A percentile compares a stretch with the other conserved stretches of the same genome.
These are phyloP conservation scores for Neurospora intermedia DNA, from an alignment of 495 filamentous ascomycete genomes.

Conservation along the genomic window DNA sequence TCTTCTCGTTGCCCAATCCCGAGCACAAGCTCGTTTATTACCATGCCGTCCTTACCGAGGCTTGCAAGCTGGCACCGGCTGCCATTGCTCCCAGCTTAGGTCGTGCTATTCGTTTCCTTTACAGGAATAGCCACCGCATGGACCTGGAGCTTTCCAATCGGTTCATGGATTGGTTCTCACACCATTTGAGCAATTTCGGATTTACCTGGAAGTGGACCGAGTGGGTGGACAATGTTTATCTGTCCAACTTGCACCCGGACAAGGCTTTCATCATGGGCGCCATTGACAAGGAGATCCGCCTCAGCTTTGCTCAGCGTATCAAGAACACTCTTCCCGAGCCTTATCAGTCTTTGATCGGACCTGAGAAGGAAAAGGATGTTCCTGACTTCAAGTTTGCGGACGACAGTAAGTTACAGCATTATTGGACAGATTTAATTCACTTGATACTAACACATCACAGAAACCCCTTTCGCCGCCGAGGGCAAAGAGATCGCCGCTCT, in stretches of 20 bases:
- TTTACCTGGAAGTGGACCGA: constrained; percentile 99
- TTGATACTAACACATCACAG: constrained; percentile 30
- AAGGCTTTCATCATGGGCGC: constrained; percentile 87
- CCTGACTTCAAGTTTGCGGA: constrained; percentile 87
- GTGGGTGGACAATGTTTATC: constrained; percentile 81
- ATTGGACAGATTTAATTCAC: not conserved
- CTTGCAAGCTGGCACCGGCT: constrained; percentile 88
- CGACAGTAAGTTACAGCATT: constrained; percentile 47
- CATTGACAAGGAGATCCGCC: constrained; percentile 91
- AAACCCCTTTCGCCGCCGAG: constrained; percentile 68
- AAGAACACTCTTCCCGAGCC: constrained; percentile 83
- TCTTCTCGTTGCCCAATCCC: constrained; percentile 76
- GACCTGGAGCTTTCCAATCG: constrained; percentile 80
- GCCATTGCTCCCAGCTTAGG: constrained; percentile 94
- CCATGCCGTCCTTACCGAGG: constrained; percentile 86
- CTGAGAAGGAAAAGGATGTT: constrained; percentile 83
- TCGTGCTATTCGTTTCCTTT: constrained; percentile 85
- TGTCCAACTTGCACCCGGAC: constrained; percentile 67
- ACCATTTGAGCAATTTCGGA: constrained; percentile 97
- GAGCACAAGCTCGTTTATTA: constrained; percentile 96
- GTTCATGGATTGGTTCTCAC: constrained; percentile 95
- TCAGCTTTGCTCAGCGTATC: constrained; percentile 93
- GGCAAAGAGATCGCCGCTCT: constrained; percentile 68
- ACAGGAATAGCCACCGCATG: constrained; percentile 65
- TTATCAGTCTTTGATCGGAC: constrained; percentile 70